A percentile compares a stretch with the other conserved stretches of the same genome.
These are phyloP conservation scores for Colletotrichum tanaceti DNA, from an alignment of 2,329 filamentous ascomycete genomes.

Conservation along the genomic window DNA sequence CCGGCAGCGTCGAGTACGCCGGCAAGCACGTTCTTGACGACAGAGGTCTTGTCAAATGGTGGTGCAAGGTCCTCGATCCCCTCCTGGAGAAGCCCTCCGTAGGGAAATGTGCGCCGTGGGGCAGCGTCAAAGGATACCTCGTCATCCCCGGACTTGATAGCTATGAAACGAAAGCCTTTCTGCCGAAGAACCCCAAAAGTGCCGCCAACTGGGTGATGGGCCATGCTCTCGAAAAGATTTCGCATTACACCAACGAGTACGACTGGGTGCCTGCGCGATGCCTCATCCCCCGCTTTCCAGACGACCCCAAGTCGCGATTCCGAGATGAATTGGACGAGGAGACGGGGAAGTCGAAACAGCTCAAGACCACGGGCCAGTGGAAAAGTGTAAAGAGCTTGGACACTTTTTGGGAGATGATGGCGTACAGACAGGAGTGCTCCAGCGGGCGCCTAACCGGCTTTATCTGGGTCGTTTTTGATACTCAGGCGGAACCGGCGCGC, in stretches of 20 bases:
- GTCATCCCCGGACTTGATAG: slow-evolving; percentile 87
- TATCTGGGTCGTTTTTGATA: slow-evolving; percentile 89
- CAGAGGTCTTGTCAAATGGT: slow-evolving; percentile 91
- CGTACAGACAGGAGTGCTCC: slow-evolving; percentile 94
- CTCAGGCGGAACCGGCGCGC: slow-evolving; percentile 46
- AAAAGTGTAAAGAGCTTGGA: slow-evolving; percentile 84
- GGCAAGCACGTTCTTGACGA: slow-evolving; percentile 94
- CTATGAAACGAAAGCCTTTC: slow-evolving; percentile 82
- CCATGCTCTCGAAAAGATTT: slow-evolving; percentile 74
- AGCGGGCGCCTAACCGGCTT: slow-evolving; percentile 93
- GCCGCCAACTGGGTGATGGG: slow-evolving; percentile 76
- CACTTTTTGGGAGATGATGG: slow-evolving; percentile 99
- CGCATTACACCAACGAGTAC: slow-evolving; percentile 69
- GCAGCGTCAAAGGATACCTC: slow-evolving; percentile 77
- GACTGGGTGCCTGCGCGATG: slow-evolving; percentile 79
- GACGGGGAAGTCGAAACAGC: slow-evolving; percentile 66
- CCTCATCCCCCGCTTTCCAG: slow-evolving; percentile 89
- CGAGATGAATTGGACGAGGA: slow-evolving; percentile 90
- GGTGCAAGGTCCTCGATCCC: slow-evolving; percentile 88
- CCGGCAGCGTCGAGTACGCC: slow-evolving; percentile 85
- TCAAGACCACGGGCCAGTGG: slow-evolving; percentile 77
- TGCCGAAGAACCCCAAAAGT: slow-evolving; percentile 67
- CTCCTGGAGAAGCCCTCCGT: slow-evolving; percentile 66
- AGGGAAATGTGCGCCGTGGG: slow-evolving; percentile 52
- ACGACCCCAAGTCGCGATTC: slow-evolving; percentile 94